phyloP scores from a whole-genome alignment of 2,329 filamentous ascomycete species.

The Chaetomiaceae sp. region DNA sequence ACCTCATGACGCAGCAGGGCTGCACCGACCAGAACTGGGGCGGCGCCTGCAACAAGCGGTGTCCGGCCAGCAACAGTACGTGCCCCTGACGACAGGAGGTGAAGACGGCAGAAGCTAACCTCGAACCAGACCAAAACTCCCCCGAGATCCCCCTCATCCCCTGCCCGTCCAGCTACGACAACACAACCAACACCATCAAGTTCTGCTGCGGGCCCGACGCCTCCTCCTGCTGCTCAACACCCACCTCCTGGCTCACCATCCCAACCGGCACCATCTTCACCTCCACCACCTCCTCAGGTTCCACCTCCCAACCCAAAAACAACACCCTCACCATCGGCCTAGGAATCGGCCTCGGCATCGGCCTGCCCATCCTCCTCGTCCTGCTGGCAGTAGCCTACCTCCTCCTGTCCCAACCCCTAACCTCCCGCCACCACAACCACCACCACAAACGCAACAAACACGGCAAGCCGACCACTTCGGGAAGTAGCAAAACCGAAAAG shows the following conservation, averaged over 20 bases:
- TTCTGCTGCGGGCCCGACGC: constrained; percentile 21
- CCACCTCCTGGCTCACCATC: constrained; percentile 7
- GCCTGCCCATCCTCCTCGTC: constrained; percentile 21
- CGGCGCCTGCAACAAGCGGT: constrained; percentile 26
- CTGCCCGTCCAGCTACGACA: constrained; percentile 14
- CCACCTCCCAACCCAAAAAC: not conserved
- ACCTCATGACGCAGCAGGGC: constrained; percentile 30
- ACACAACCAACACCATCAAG: constrained; percentile 3
- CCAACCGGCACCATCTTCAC: constrained; percentile 8
- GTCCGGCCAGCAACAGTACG: constrained; percentile 12
- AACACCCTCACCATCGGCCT: constrained; percentile 15
- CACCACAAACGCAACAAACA: not conserved
- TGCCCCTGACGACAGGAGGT: not conserved
- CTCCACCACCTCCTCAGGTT: not conserved
- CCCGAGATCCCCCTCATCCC: constrained; percentile 13
- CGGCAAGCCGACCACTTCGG: not conserved
- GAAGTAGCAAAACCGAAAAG: constrained; percentile 1
- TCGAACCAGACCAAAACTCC: not conserved
- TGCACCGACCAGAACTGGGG: constrained; percentile 29
- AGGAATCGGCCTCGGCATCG: constrained; percentile 22
- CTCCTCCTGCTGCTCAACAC: constrained; percentile 10
- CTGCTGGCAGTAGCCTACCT: constrained; percentile 18
- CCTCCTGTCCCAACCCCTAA: constrained; percentile 8
- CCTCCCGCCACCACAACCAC: not conserved
- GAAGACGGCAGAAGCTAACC: not conserved